Conservation (phyloP, 306 rosid genomes). For the Glycine soja region DNA sequence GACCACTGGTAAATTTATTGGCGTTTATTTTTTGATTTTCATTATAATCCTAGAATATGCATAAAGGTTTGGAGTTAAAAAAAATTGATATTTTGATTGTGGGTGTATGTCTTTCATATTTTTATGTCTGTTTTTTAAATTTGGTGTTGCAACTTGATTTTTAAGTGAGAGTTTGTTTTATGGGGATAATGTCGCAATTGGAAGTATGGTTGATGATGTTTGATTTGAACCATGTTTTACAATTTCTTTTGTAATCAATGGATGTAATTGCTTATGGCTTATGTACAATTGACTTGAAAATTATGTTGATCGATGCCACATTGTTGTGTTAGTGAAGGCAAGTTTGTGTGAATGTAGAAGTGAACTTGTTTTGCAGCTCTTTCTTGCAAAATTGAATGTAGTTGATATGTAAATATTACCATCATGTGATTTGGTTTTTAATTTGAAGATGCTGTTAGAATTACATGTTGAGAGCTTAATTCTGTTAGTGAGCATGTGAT, state of each 20-base stretch:
- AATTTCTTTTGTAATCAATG: conserved; percentile 22
- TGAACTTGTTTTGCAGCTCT: conserved; percentile 20
- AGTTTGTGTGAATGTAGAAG: neutral
- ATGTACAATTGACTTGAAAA: neutral
- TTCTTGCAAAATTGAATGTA: conserved; percentile 26
- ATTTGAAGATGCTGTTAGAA: neutral
- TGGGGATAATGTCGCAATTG: conserved; percentile 29
- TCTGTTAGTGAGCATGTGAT: conserved; percentile 22
- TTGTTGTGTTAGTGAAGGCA: neutral
- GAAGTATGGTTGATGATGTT: neutral
- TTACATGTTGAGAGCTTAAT: conserved; percentile 2
- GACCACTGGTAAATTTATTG: conserved; percentile 78
- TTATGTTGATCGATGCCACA: conserved; percentile 18
- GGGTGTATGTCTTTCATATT: neutral
- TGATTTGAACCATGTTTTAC: conserved; percentile 33
- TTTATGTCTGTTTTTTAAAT: too few relatives aligned
- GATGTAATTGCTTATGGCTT: conserved; percentile 8
- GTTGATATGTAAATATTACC: neutral
- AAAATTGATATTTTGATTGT: conserved; percentile 7
- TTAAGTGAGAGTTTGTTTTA: neutral
- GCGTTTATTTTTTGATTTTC: conserved; percentile 20
- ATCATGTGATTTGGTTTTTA: neutral
- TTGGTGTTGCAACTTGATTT: too few relatives aligned
- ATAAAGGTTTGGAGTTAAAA: neutral
- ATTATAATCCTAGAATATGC: neutral